These are phyloP conservation scores for Blastobotrys arbuscula DNA, from an alignment of 1,139 yeast genomes.

Conservation along the genomic window DNA sequence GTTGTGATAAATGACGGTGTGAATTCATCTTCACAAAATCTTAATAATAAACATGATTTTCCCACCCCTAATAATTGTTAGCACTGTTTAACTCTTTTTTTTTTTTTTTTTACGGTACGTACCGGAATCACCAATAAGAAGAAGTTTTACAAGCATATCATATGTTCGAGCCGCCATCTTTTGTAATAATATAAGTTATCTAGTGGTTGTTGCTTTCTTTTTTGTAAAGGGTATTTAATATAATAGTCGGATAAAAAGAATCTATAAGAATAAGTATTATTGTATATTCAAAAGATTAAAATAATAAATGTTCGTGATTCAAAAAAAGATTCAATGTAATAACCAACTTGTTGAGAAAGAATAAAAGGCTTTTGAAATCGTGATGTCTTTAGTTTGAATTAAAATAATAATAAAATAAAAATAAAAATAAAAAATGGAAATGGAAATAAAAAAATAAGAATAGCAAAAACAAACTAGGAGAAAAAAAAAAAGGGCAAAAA, in stretches of 20 bases:
- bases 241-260: no score
- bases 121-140: constrained; percentile 92
- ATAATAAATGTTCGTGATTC: no score
- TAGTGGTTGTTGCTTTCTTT: background rate
- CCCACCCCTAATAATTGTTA: constrained; percentile 62
- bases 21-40: constrained; percentile 96
- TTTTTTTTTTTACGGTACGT: constrained; percentile 17
- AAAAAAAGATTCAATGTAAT: no score
- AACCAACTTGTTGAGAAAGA: no score
- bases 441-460: background rate
- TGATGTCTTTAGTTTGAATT: no score
- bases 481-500: background rate
- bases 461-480: background rate
- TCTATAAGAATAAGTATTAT: no score
- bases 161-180: constrained; percentile 60
- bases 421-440: no score
- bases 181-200: background rate
- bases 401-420: no score
- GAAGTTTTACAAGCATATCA: constrained; percentile 89
- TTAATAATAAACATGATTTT: constrained; percentile 84
- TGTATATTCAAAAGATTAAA: no score
- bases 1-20: constrained; percentile 96
- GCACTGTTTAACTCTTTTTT: background rate
- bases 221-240: background rate
- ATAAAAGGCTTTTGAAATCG: no score